A percentile compares a stretch with the other conserved stretches of the same genome.
Conservation (phyloP, 352 stramenopile genomes). For the Phytophthora uliginosa region DNA sequence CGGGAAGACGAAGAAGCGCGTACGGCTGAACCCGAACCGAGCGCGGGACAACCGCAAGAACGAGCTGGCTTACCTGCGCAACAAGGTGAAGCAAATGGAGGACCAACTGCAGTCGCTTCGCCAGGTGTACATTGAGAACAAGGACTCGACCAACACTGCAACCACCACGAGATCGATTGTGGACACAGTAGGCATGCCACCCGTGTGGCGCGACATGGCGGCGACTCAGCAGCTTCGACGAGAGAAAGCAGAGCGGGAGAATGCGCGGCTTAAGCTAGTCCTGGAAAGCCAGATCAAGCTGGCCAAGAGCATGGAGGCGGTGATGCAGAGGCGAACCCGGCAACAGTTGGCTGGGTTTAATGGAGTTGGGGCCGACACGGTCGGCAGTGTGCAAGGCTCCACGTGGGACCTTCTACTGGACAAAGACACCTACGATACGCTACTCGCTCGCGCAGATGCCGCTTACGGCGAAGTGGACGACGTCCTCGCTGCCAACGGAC, state of each 20-base stretch:
- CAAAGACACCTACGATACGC: slow-evolving; percentile 45
- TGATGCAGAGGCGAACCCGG: slow-evolving; percentile 43
- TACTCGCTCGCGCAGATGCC: slow-evolving; percentile 42
- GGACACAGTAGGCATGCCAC: slow-evolving; percentile 20
- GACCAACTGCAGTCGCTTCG: slow-evolving; percentile 40
- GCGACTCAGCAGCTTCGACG: slow-evolving; percentile 39
- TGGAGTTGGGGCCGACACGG: slow-evolving; percentile 24
- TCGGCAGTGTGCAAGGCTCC: slow-evolving; percentile 17
- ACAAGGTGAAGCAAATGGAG: slow-evolving; percentile 58
- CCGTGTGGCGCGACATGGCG: slow-evolving; percentile 51
- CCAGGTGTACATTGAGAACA: slow-evolving; percentile 35
- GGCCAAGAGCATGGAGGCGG: slow-evolving; percentile 55
- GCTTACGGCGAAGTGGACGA: slow-evolving; percentile 49
- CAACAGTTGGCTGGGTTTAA: slow-evolving; percentile 46
- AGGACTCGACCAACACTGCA: slow-evolving; percentile 16
- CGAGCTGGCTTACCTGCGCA: slow-evolving; percentile 51
- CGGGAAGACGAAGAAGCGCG: slow-evolving; percentile 36
- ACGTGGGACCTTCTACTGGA: slow-evolving; percentile 45
- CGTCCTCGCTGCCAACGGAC: slow-evolving; percentile 49
- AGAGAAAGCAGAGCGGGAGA: slow-evolving; percentile 53
- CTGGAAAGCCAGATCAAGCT: slow-evolving; percentile 62
- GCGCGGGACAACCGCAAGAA: slow-evolving; percentile 53
- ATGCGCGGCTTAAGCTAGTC: slow-evolving; percentile 55
- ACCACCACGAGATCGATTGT: slow-evolving; percentile 18
- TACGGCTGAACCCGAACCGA: slow-evolving; percentile 47